Percentiles rank a stretch among this genome's conserved stretches.
These are phyloP conservation scores for Amylocystis lapponica DNA, from an alignment of 768 basidiomycete genomes.

Conservation along the genomic window DNA sequence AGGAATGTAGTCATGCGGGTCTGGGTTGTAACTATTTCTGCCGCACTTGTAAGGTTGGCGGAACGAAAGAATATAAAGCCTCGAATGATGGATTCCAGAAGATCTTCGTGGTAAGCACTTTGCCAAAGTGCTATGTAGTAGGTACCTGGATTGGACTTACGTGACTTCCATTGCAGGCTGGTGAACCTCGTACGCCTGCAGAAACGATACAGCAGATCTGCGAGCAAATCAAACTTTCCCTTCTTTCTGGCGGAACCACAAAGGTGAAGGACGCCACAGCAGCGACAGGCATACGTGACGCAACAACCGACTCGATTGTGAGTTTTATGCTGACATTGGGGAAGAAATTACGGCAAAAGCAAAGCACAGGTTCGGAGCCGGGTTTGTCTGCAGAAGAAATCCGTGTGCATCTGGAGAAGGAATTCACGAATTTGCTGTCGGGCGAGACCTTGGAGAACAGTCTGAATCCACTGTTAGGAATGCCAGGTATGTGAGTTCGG, in stretches of 20 bases:
- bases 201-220: not conserved
- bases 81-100: not conserved
- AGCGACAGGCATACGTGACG: not conserved
- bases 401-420: not conserved
- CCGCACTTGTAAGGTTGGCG: slow-evolving; percentile 1
- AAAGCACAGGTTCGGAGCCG: not conserved
- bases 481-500: too few relatives aligned
- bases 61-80: not conserved
- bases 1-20: slow-evolving; percentile 1
- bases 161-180: not conserved
- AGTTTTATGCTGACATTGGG: not conserved
- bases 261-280: not conserved
- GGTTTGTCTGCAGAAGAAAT: not conserved
- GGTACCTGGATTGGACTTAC: not conserved
- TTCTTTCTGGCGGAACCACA: not conserved
- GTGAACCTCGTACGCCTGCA: not conserved
- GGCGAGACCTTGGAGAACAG: not conserved
- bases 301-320: not conserved
- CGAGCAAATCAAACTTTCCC: not conserved
- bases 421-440: not conserved
- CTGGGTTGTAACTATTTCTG: slow-evolving; percentile 1
- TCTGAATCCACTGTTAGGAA: not conserved
- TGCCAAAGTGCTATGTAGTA: not conserved
- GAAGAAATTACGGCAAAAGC: not conserved
- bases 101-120: too few relatives aligned